Conservation (phyloP, 2,329 filamentous ascomycete genomes). For the Cytospora piceae region DNA sequence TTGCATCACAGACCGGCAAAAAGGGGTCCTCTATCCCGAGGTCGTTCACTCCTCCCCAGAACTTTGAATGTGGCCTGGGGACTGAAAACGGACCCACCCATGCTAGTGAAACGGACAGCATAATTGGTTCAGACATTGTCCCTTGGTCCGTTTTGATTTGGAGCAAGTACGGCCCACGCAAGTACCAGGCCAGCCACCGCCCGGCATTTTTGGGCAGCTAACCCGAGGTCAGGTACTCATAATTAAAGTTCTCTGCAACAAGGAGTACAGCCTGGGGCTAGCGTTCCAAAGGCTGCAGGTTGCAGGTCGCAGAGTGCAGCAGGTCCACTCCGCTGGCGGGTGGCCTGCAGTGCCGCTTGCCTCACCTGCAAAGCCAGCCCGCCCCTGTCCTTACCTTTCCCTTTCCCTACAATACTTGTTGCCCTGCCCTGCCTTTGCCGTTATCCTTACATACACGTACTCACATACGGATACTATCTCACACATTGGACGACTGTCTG, state of each 20-base stretch:
- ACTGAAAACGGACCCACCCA: background rate
- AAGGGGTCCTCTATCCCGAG: background rate
- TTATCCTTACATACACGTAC: conserved; percentile 4
- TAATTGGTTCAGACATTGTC: background rate
- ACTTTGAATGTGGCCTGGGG: too few relatives aligned
- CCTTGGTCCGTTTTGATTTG: conserved; percentile 1
- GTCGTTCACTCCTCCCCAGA: too few relatives aligned
- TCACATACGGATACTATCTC: conserved; percentile 1
- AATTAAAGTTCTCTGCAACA: background rate
- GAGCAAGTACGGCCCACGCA: background rate
- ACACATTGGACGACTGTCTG: background rate
- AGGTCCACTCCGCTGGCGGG: background rate
- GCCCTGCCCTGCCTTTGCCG: conserved; percentile 1
- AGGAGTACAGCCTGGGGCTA: background rate
- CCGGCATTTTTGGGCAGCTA: background rate
- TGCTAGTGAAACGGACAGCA: background rate
- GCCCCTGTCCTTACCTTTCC: background rate
- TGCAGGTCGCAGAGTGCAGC: conserved; percentile 1
- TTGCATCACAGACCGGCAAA: background rate
- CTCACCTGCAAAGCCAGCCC: conserved; percentile 4
- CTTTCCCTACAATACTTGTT: background rate
- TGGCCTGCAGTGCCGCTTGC: conserved; percentile 4
- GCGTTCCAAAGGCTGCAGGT: conserved; percentile 2
- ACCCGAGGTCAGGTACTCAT: background rate
- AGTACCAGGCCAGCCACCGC: background rate